phyloP scores from a whole-genome alignment of 176 grass and related monocot genomes.

The Carex parvula region DNA sequence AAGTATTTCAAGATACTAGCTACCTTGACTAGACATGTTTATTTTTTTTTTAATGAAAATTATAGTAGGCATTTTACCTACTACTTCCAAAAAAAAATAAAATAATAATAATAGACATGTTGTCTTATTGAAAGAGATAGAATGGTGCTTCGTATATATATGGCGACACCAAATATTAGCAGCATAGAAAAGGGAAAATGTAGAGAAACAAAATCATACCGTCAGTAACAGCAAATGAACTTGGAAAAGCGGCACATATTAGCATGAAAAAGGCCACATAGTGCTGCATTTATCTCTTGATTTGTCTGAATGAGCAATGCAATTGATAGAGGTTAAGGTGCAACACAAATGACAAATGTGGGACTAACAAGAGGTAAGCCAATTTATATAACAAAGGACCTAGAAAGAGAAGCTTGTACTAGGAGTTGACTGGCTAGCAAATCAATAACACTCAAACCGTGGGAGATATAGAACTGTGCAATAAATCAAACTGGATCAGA shows the following conservation, averaged over 20 bases:
- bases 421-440: conserved; percentile 3
- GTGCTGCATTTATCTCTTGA: not conserved
- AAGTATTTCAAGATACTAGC: not conserved
- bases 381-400: not conserved
- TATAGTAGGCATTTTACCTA: no score
- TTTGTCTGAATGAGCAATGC: not conserved
- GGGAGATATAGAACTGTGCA: not conserved
- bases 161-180: not conserved
- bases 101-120: no score
- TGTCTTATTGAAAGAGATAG: not conserved
- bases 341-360: conserved; percentile 8
- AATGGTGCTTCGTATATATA: not conserved
- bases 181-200: not conserved
- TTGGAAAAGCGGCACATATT: not conserved
- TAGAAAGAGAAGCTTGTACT: not conserved
- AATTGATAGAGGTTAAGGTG: not conserved
- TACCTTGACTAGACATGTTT: not conserved
- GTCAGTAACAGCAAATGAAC: conserved; percentile 4
- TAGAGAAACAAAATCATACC: not conserved
- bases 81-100: no score
- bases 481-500: not conserved
- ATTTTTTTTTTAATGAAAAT: no score
- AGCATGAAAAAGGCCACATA: not conserved
- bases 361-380: not conserved
- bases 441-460: not conserved